Percentiles rank a stretch among this genome's conserved stretches.
Conservation (phyloP, 257 asterid genomes). For the Anisodus acutangulus region DNA sequence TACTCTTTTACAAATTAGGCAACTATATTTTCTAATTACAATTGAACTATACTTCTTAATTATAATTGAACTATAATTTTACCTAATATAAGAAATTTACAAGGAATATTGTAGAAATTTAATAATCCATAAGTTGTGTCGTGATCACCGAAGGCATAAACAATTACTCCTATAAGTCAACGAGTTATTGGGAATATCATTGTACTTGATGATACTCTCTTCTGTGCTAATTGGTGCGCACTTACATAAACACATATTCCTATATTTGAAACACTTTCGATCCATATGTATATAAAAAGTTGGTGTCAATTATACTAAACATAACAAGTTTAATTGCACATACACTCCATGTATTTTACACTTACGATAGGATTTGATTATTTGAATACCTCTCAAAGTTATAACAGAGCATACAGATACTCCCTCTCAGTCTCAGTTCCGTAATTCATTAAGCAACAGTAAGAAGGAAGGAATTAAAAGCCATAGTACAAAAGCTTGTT, state of each 20-base stretch:
- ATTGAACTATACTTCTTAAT: too few species aligned
- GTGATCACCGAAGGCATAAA: background rate
- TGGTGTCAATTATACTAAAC: background rate
- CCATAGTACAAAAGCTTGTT: background rate
- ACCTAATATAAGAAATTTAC: too few species aligned
- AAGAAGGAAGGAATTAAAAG: background rate
- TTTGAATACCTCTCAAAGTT: background rate
- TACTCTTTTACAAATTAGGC: too few species aligned
- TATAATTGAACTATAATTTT: too few species aligned
- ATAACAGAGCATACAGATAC: too few species aligned
- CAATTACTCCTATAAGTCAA: background rate
- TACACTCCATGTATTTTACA: too few species aligned
- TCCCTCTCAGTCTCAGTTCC: background rate
- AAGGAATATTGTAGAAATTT: too few species aligned
- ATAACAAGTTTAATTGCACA: background rate
- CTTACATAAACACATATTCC: background rate
- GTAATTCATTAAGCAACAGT: background rate
- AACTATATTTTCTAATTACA: too few species aligned
- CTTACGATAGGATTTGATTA: background rate
- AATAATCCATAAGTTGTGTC: too few species aligned
- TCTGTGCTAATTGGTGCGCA: background rate
- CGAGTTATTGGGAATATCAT: background rate
- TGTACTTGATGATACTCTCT: background rate
- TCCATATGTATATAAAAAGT: background rate
- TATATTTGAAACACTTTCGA: background rate